These are phyloP conservation scores for Psilocybe azurescens DNA, from an alignment of 768 basidiomycete genomes.

Conservation along the genomic window DNA sequence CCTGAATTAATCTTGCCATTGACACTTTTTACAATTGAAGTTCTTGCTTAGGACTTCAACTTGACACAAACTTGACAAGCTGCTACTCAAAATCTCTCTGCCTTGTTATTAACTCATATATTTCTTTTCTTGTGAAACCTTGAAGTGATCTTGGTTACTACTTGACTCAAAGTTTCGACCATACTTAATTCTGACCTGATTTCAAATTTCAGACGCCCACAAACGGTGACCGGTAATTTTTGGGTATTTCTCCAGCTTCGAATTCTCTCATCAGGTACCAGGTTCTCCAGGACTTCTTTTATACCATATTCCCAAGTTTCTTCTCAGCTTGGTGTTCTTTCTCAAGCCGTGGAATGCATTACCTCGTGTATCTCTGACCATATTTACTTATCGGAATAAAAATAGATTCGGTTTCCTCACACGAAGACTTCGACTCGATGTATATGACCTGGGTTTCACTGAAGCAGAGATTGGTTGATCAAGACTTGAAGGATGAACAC, in stretches of 20 bases:
- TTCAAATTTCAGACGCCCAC: too few species aligned
- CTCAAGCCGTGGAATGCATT: neutral
- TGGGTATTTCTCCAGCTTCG: neutral
- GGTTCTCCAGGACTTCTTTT: neutral
- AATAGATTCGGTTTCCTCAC: slow-evolving; percentile 8
- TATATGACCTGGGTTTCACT: neutral
- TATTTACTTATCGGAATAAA: slow-evolving; percentile 8
- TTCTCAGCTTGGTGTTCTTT: neutral
- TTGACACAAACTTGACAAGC: too few species aligned
- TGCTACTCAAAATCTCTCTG: too few species aligned
- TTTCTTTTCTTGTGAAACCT: too few species aligned
- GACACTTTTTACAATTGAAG: too few species aligned
- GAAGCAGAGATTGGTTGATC: neutral
- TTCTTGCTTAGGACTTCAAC: too few species aligned
- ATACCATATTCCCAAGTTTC: neutral
- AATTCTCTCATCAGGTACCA: neutral
- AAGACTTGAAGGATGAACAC: neutral
- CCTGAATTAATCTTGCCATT: too few species aligned
- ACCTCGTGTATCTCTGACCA: slow-evolving; percentile 10
- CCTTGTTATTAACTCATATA: too few species aligned
- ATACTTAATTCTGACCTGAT: too few species aligned
- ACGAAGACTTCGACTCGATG: neutral
- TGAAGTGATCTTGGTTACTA: too few species aligned
- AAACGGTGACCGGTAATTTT: neutral
- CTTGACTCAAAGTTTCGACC: too few species aligned